These are phyloP conservation scores for Coemansia sp. DNA, from an alignment of 192 early-diverging fungal species.

Conservation along the genomic window DNA sequence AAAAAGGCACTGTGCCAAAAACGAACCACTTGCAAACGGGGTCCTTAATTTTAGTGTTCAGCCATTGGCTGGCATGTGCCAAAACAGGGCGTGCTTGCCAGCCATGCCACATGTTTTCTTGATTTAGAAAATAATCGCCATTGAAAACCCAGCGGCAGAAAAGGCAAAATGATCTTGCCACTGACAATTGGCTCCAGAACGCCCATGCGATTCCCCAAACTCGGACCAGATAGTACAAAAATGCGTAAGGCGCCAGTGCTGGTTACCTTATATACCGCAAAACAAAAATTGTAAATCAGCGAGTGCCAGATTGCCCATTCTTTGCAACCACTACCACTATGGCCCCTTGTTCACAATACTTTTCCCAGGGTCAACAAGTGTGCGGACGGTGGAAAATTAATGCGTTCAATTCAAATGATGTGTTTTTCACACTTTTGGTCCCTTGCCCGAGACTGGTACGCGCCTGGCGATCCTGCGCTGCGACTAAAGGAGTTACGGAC, in stretches of 20 bases:
- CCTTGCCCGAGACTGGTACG: background rate
- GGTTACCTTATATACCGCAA: background rate
- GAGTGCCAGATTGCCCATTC: slow-evolving; percentile 1
- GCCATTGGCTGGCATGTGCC: background rate
- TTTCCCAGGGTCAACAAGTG: slow-evolving; percentile 1
- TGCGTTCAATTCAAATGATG: slow-evolving; percentile 4
- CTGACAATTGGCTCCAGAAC: background rate
- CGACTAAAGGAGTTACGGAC: background rate
- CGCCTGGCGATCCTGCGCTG: background rate
- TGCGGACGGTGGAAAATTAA: background rate
- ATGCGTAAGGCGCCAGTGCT: background rate
- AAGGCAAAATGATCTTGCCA: background rate
- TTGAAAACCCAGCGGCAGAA: background rate
- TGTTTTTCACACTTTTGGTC: background rate
- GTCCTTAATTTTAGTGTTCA: background rate
- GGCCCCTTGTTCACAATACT: background rate
- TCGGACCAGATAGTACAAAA: background rate
- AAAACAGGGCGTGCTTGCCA: background rate
- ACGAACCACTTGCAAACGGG: background rate
- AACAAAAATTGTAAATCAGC: background rate
- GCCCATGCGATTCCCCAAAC: background rate
- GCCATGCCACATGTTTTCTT: background rate
- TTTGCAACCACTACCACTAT: background rate
- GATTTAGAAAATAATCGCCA: background rate
- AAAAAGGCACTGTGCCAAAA: background rate